phyloP scores from a whole-genome alignment of 495 filamentous ascomycete species.

The Penicillium salamii region DNA sequence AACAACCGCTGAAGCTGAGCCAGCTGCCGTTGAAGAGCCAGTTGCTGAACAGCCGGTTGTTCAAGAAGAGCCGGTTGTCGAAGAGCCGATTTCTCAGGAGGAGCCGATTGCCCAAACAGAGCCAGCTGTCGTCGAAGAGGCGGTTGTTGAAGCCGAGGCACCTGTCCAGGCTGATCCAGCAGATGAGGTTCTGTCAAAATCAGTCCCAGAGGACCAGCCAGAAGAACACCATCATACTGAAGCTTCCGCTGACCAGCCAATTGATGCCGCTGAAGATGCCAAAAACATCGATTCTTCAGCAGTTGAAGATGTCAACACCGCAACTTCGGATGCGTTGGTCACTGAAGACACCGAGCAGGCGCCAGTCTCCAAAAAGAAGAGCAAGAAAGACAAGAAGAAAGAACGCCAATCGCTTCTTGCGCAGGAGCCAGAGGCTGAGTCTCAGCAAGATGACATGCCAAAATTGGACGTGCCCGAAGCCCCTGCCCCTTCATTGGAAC shows the following conservation, averaged over 20 bases:
- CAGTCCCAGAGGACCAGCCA: no score
- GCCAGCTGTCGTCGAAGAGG: neutral
- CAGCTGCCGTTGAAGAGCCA: no score
- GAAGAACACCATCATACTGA: neutral
- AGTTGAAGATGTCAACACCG: neutral
- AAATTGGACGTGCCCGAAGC: neutral
- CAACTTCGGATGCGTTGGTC: conserved; percentile 1
- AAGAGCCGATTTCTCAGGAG: no score
- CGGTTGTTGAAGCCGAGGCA: conserved; percentile 4
- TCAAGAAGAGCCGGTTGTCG: conserved; percentile 3
- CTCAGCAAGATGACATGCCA: conserved; percentile 1
- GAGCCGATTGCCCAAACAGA: no score
- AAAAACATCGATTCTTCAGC: neutral
- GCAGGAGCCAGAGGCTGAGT: conserved; percentile 10
- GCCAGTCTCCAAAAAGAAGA: conserved; percentile 20
- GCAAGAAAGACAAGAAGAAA: conserved; percentile 36
- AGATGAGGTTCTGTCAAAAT: no score
- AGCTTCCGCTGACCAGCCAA: no score
- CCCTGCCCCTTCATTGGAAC: neutral
- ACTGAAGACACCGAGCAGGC: conserved; percentile 11
- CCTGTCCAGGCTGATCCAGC: neutral
- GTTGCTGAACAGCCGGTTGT: neutral
- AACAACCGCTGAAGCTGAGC: no score
- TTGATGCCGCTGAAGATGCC: conserved; percentile 6
- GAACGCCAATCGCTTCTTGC: conserved; percentile 16